A percentile compares a stretch with the other conserved stretches of the same genome.
Conservation (phyloP, 169 alveolate species). For the Perkinsus olseni region DNA sequence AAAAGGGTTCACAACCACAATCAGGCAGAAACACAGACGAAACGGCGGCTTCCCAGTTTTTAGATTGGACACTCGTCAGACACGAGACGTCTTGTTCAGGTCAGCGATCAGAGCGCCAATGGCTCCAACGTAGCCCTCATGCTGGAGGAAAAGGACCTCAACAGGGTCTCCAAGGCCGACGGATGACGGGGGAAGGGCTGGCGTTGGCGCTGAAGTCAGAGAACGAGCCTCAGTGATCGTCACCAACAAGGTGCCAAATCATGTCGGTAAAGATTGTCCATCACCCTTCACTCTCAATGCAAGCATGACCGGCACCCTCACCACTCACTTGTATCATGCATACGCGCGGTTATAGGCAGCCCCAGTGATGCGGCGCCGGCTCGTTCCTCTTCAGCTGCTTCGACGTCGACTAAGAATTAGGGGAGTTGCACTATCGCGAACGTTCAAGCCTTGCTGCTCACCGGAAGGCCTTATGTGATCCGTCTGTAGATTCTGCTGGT, state of each 20-base stretch:
- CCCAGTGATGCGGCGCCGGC: not conserved
- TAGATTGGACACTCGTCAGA: not conserved
- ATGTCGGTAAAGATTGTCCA: no score
- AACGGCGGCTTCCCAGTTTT: no score
- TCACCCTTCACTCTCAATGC: no score
- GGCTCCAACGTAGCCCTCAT: conserved; percentile 68
- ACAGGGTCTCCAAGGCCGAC: not conserved
- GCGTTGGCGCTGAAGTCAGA: not conserved
- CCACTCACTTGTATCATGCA: not conserved
- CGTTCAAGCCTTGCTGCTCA: no score
- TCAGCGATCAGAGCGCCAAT: conserved; percentile 58
- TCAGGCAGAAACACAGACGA: not conserved
- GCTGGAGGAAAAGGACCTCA: conserved; percentile 44
- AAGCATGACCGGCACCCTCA: no score
- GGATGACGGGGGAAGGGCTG: not conserved
- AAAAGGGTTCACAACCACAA: not conserved
- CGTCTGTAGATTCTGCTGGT: not conserved
- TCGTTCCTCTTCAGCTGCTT: no score
- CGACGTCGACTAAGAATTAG: not conserved
- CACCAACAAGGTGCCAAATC: no score
- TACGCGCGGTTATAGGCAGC: not conserved
- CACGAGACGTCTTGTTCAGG: not conserved
- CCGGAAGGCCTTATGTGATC: not conserved
- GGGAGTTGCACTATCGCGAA: no score
- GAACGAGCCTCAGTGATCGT: no score